Percentiles rank a stretch among this genome's conserved stretches.
phyloP scores from a whole-genome alignment of 2,329 filamentous ascomycete species.

The Alternaria longipes region DNA sequence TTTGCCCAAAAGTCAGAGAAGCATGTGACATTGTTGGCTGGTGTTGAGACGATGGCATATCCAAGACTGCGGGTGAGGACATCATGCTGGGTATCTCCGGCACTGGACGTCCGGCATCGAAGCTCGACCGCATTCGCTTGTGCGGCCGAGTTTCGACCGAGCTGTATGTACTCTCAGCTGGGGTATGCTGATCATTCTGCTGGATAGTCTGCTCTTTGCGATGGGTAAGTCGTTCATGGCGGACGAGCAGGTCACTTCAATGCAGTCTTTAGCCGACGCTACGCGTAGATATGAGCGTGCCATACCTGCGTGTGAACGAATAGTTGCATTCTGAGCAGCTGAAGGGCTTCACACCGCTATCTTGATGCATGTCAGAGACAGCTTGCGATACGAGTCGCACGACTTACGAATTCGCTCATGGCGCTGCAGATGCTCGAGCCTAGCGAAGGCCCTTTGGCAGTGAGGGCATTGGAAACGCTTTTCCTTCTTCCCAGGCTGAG shows the following conservation, averaged over 20 bases:
- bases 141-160: slow-evolving; percentile 29
- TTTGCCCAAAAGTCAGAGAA: slow-evolving; percentile 26
- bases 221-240: slow-evolving; percentile 53
- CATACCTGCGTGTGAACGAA: slow-evolving; percentile 55
- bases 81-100: slow-evolving; percentile 42
- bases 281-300: neutral
- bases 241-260: slow-evolving; percentile 52
- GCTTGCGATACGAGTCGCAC: neutral
- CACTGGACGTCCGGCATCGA: slow-evolving; percentile 35
- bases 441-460: slow-evolving; percentile 48
- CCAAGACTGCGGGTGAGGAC: slow-evolving; percentile 30
- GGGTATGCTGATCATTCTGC: slow-evolving; percentile 16
- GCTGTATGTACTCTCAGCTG: slow-evolving; percentile 17
- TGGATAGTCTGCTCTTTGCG: slow-evolving; percentile 36
- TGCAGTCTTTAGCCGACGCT: neutral
- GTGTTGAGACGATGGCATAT: slow-evolving; percentile 30
- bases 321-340: slow-evolving; percentile 52
- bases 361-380: slow-evolving; percentile 29
- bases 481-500: slow-evolving; percentile 44
- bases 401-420: slow-evolving; percentile 53
- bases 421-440: slow-evolving; percentile 53
- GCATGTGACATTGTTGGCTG: slow-evolving; percentile 26
- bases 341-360: slow-evolving; percentile 55
- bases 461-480: slow-evolving; percentile 48
- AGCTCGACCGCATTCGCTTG: slow-evolving; percentile 41